Conservation (phyloP, 345 rosid genomes). For the Eucalyptus lansdowneana region DNA sequence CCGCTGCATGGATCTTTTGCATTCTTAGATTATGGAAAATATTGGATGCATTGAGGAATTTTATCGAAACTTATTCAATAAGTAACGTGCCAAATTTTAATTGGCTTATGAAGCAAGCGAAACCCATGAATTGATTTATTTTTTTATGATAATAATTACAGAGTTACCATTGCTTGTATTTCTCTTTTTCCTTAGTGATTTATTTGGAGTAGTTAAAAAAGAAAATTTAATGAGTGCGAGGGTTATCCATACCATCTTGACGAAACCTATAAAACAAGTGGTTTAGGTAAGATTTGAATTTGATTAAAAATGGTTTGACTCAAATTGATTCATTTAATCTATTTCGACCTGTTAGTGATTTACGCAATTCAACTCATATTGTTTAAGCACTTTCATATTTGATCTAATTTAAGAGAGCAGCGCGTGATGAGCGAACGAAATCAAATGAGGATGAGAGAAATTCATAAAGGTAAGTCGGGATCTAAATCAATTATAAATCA, state of each 20-base stretch:
- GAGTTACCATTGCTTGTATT: background rate
- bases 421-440: fast-evolving
- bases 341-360: fast-evolving
- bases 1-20: background rate
- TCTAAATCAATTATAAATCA: no score
- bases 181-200: no score
- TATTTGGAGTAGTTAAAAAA: no score
- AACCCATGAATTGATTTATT: background rate
- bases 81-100: background rate
- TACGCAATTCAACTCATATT: no score
- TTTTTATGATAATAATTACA: no score
- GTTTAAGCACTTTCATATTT: no score
- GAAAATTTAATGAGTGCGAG: background rate
- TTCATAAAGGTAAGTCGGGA: no score
- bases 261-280: background rate
- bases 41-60: background rate
- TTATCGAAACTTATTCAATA: background rate
- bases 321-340: no score
- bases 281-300: no score
- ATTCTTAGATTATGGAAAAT: background rate
- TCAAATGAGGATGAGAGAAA: background rate
- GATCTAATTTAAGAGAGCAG: no score
- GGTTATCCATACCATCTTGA: fast-evolving
- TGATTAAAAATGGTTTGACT: no score
- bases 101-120: background rate